Evolutionary conservation across 2,329 filamentous ascomycete genomes (phyloP).

Genomic region (Anthostomella pinea): DNA sequence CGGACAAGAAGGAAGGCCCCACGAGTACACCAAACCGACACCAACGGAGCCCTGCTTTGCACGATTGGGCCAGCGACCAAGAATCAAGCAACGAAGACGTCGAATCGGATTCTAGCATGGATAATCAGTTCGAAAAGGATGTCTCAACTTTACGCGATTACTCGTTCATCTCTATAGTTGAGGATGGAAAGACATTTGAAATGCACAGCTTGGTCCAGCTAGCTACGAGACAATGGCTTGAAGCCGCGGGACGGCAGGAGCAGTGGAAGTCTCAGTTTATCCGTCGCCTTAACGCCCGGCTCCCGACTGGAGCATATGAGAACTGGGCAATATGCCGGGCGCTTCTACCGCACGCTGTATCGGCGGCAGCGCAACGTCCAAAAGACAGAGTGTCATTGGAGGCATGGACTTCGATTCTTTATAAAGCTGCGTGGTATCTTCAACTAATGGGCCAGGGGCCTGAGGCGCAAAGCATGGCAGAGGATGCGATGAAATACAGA

Average conservation of each 20-base stretch:
- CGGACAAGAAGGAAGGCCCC: neutral
- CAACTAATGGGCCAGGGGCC: neutral
- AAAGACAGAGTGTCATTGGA: neutral
- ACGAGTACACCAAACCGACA: no score
- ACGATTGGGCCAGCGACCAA: no score
- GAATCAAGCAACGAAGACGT: no score
- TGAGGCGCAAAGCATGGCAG: constrained; percentile 1
- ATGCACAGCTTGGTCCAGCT: constrained; percentile 44
- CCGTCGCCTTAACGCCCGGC: constrained; percentile 22
- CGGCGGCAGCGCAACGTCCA: constrained; percentile 1
- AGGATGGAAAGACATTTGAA: constrained; percentile 28
- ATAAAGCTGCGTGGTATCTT: neutral
- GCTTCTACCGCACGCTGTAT: constrained; percentile 9
- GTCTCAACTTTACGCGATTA: constrained; percentile 34
- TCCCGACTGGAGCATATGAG: constrained; percentile 26
- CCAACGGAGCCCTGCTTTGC: no score
- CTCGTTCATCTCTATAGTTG: constrained; percentile 32
- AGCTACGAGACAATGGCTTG: constrained; percentile 34
- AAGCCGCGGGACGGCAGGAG: constrained; percentile 23
- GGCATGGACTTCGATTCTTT: constrained; percentile 20
- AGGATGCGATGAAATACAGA: neutral
- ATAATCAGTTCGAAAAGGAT: constrained; percentile 31
- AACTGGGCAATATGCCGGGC: constrained; percentile 22
- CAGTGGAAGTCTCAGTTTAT: constrained; percentile 30
- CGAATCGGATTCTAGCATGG: neutral